phyloP scores from a whole-genome alignment of 225 moss, liverwort and hornwort species.

The Bryoerythrophyllum caledonicum region DNA sequence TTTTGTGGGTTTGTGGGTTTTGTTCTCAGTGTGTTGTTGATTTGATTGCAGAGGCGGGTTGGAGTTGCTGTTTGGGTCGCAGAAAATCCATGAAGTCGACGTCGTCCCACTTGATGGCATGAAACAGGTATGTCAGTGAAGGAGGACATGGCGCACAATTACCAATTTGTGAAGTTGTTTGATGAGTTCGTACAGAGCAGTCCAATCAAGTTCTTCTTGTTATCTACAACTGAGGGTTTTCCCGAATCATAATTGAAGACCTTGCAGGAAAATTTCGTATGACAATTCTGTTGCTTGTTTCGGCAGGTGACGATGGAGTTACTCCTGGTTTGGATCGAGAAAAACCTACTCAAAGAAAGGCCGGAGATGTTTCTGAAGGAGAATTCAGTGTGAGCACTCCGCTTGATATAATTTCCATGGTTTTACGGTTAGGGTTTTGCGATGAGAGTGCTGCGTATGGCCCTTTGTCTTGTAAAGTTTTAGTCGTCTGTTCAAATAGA shows the following conservation, averaged over 20 bases:
- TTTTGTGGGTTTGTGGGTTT: not conserved
- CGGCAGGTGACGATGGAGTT: slow-evolving; percentile 67
- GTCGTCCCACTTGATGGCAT: slow-evolving; percentile 45
- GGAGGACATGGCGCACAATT: not conserved
- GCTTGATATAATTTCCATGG: not conserved
- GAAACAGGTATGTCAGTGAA: slow-evolving; percentile 48
- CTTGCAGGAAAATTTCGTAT: not conserved
- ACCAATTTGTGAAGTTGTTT: not conserved
- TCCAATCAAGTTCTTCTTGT: not conserved
- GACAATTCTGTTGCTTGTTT: not conserved
- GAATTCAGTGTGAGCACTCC: slow-evolving; percentile 74
- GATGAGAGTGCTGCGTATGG: not conserved
- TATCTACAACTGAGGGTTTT: not conserved
- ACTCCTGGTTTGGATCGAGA: slow-evolving; percentile 82
- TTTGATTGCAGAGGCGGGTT: slow-evolving; percentile 70
- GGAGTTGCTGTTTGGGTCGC: slow-evolving; percentile 79
- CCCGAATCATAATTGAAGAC: not conserved
- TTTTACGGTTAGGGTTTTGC: not conserved
- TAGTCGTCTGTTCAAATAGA: not conserved
- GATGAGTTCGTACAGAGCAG: not conserved
- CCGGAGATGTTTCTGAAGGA: slow-evolving; percentile 95
- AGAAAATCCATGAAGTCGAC: slow-evolving; percentile 79
- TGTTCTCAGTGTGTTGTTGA: not conserved
- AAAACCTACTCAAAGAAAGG: slow-evolving; percentile 81
- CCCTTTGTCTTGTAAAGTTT: not conserved